Evolutionary conservation across 2,329 filamentous ascomycete genomes (phyloP), one percentile per base, ranked within the genome.

Genomic region (Leptographium galeiforme): DNA sequence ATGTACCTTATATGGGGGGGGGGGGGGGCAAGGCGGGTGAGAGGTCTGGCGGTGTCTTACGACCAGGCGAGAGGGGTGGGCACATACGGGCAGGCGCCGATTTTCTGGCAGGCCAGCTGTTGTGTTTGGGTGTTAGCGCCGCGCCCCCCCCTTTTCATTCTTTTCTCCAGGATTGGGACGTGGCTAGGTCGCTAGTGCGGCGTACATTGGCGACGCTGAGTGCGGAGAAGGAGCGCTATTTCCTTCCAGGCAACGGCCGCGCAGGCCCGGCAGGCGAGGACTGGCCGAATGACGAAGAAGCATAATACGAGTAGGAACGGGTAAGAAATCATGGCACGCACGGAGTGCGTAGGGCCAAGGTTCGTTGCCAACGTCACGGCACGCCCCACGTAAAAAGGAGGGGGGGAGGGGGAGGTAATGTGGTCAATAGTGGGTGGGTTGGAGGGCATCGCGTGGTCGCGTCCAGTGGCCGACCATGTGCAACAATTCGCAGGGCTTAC

Each of bases 151-250:
- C 34, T 36, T 36, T 48, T 46, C 19, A 6, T 12, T 38, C 33
- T 32, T 25, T 50, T 50, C 49, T 50, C 49, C 50, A 51, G 49
- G 50, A 51, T 51, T 51, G 34, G 25, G 8, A 39, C 13, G 38
- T 43, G 18, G 30, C 38, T 43, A 43, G 49, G 25, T n/a, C 16
- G 39, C 16, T 41, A 41, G 49, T 41, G 30, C 39, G 49, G 49
- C 49, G 13, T 33, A 8, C 47, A 32, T 18, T 13, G 19, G 10
- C 48, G 38, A 14, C n/a, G 33, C 14, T 19, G 30, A 39, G 39
- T 51, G 50, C 50, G 50, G 50, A 34, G 34, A 50, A 50, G 47
- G 34, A 53, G 51, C 41, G 45, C 48, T 40, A 49, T 49, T 39
- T 39, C 36, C 38, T 49, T n/a, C 19, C 19, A 18, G 44, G 13